Conservation (phyloP, 2,329 filamentous ascomycete genomes). For the Didymella exigua region DNA sequence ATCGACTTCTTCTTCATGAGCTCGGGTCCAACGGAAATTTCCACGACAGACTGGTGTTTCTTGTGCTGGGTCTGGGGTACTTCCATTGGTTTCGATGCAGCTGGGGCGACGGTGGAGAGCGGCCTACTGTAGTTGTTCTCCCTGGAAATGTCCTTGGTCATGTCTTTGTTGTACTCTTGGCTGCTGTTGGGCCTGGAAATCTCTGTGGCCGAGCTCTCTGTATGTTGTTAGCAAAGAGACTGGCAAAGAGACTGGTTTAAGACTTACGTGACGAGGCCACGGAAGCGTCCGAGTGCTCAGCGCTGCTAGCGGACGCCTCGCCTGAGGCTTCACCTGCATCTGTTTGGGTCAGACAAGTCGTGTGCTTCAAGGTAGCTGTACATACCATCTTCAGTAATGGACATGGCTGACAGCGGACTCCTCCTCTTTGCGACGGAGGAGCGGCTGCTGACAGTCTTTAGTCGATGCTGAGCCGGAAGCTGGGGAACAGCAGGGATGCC, state of each 20-base stretch:
- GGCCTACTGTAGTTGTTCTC: constrained; percentile 15
- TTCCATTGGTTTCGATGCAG: neutral
- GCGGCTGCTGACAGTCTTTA: constrained; percentile 10
- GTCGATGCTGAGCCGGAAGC: constrained; percentile 11
- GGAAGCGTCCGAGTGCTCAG: constrained; percentile 10
- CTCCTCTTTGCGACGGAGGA: constrained; percentile 12
- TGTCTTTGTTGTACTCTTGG: constrained; percentile 5
- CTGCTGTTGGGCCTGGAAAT: constrained; percentile 16
- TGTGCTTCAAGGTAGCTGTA: neutral
- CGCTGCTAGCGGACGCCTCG: constrained; percentile 11
- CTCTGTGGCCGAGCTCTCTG: constrained; percentile 18
- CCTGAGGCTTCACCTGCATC: constrained; percentile 7
- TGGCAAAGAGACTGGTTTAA: no score
- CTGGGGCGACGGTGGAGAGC: constrained; percentile 3
- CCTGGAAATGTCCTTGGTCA: neutral
- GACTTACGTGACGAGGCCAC: constrained; percentile 15
- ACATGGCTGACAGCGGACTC: constrained; percentile 14
- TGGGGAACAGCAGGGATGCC: constrained; percentile 10
- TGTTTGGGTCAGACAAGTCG: neutral
- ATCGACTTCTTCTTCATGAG: constrained; percentile 3
- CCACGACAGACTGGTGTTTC: constrained; percentile 8
- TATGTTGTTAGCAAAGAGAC: neutral
- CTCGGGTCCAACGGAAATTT: neutral
- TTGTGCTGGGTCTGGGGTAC: neutral
- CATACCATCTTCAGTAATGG: constrained; percentile 15